Base-by-base conservation (phyloP, 805 yeast species). In the Candida alai region DNA sequence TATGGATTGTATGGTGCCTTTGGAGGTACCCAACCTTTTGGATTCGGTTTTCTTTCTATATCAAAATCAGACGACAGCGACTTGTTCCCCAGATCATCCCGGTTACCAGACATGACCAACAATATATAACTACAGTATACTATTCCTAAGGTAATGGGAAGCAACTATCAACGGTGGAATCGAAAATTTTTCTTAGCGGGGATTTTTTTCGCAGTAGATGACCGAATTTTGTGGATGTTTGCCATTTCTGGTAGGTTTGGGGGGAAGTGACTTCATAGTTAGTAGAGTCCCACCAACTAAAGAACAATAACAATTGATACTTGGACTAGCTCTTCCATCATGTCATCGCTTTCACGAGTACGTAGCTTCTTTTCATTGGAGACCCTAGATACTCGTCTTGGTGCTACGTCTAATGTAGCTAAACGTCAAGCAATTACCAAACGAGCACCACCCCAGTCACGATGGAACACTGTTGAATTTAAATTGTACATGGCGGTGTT, bases 1-100 rank as follows among this genome's bases (percentile, higher is more conserved):
- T 78, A 86, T 5, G 95, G 95, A 48, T 85, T 85, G 53, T 84
- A 86, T 1, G 93, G 93, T 1, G 89, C 90, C 42, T 70, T 75
- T 7, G 95, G 95, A 2, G 78, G 84, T 0, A 72, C 71, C 93
- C 93, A 83, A 0, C 87, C 88, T 5, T 73, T 72, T 2, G 93
- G 89, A 47, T 83, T 78, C 3, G 89, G 82, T 36, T 85, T 63
- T 61, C 88, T 69, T 28, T 76, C 74, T 29, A 72, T 41, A 14
- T 69, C 40, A 21, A 34, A 38, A 13, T 29, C 32, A 3, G 20
- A 13, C 4, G n/a, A n/a, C n/a, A n/a, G n/a, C n/a, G n/a, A n/a
- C n/a, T n/a, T 12, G 19, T 34, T 30, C n/a, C 24, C 25, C 16
- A n/a, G n/a, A n/a, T 26, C 28, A 24, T 18, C 15, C 19, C 11